A percentile compares a stretch with the other conserved stretches of the same genome.
Conservation (phyloP, 805 yeast species). For the Zygoascus bituminiphila region DNA sequence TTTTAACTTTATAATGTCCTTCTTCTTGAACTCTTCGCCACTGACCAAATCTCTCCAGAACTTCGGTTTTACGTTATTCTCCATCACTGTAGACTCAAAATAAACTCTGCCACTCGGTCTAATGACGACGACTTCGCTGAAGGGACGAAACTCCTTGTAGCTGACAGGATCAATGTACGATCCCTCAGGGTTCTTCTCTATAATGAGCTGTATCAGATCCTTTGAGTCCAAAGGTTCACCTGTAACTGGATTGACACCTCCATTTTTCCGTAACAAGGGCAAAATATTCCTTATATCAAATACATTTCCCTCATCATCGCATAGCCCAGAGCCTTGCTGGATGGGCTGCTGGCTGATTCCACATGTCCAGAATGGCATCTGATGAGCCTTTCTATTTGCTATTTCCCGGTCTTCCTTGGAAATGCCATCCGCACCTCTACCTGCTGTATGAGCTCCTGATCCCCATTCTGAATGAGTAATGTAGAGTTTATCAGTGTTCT, state of each 20-base stretch:
- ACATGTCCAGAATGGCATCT: slow-evolving; percentile 29
- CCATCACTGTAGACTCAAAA: slow-evolving; percentile 24
- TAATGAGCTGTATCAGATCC: slow-evolving; percentile 21
- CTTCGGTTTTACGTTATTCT: slow-evolving; percentile 23
- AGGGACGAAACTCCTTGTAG: slow-evolving; percentile 23
- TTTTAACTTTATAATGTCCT: slow-evolving; percentile 21
- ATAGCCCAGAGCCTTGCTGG: slow-evolving; percentile 20
- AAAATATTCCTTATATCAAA: slow-evolving; percentile 26
- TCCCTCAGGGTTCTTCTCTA: slow-evolving; percentile 22
- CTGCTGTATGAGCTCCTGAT: slow-evolving; percentile 22
- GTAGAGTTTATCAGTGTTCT: slow-evolving; percentile 30
- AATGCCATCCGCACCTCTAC: slow-evolving; percentile 19
- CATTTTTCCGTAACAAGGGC: slow-evolving; percentile 22
- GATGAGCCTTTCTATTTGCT: slow-evolving; percentile 2
- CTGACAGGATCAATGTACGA: slow-evolving; percentile 29
- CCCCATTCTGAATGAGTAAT: slow-evolving; percentile 32
- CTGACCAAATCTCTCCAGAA: slow-evolving; percentile 26
- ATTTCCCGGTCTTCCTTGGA: background rate
- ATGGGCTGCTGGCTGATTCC: slow-evolving; percentile 27
- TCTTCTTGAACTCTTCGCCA: slow-evolving; percentile 23
- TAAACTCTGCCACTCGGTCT: slow-evolving; percentile 27
- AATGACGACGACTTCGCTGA: slow-evolving; percentile 24
- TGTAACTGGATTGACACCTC: slow-evolving; percentile 25
- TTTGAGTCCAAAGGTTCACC: slow-evolving; percentile 19
- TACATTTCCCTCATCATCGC: slow-evolving; percentile 26